Percentiles rank a stretch among this genome's conserved stretches.
phyloP scores from a whole-genome alignment of 2,329 filamentous ascomycete species.

The Claviceps sp. region DNA sequence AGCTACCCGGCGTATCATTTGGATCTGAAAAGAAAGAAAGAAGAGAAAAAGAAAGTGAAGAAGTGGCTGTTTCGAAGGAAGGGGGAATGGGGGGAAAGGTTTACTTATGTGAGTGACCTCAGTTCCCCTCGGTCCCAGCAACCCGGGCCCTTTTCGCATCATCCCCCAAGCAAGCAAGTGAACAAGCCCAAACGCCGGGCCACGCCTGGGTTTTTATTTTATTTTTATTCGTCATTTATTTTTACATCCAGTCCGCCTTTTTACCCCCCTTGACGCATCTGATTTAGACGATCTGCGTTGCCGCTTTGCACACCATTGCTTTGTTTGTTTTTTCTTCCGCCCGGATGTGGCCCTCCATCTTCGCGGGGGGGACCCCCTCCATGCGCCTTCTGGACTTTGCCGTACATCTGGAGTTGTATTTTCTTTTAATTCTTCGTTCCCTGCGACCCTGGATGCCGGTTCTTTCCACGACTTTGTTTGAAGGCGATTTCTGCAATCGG shows the following conservation, averaged over 20 bases:
- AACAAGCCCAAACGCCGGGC: conserved; percentile 4
- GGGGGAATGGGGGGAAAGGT: conserved; percentile 19
- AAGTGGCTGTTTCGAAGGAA: conserved; percentile 13
- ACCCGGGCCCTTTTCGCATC: conserved; percentile 5
- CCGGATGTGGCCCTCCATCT: neutral
- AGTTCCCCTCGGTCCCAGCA: conserved; percentile 7
- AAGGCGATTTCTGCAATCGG: neutral
- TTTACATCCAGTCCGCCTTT: neutral
- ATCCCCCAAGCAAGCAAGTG: conserved; percentile 2
- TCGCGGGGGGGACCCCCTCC: too few species aligned
- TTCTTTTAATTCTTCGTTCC: neutral
- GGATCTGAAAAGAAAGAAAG: conserved; percentile 13
- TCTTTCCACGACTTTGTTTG: neutral
- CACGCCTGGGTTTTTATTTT: conserved; percentile 2
- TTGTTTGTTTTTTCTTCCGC: neutral
- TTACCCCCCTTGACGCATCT: neutral
- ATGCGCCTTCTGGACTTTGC: neutral
- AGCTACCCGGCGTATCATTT: neutral
- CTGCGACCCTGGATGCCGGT: neutral
- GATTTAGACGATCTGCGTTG: neutral
- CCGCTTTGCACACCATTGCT: neutral
- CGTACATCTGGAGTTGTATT: neutral
- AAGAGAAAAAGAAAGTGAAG: conserved; percentile 12
- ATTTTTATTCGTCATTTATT: neutral
- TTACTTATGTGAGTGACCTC: conserved; percentile 21